A percentile compares a stretch with the other conserved stretches of the same genome.
Evolutionary conservation across 306 rosid genomes (phyloP).

Genomic region (Parietaria judaica): DNA sequence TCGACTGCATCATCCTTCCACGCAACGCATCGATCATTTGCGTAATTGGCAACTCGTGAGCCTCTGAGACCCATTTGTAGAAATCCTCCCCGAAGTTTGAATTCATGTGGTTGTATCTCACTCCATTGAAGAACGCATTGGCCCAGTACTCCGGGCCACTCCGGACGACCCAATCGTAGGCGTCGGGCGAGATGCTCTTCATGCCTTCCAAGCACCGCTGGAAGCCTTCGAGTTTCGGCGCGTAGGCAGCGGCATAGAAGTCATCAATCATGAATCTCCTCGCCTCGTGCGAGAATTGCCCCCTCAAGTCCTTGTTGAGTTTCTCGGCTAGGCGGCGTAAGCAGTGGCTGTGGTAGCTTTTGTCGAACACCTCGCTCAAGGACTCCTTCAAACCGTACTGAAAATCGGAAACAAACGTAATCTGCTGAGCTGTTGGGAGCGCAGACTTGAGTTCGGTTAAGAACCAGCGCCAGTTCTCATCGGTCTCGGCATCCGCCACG

Average conservation of each 20-base stretch:
- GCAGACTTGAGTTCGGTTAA: conserved; percentile 62
- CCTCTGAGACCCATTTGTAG: conserved; percentile 87
- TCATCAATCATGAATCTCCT: conserved; percentile 90
- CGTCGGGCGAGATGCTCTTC: conserved; percentile 86
- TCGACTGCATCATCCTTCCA: conserved; percentile 81
- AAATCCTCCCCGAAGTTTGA: conserved; percentile 79
- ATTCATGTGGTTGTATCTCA: conserved; percentile 67
- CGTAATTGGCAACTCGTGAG: conserved; percentile 89
- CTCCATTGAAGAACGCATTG: conserved; percentile 70
- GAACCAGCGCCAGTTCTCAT: conserved; percentile 94
- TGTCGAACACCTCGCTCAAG: conserved; percentile 60
- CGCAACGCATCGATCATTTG: conserved; percentile 84
- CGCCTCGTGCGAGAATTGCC: conserved; percentile 94
- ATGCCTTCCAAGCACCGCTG: conserved; percentile 59
- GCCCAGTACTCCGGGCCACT: conserved; percentile 92
- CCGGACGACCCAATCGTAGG: conserved; percentile 74
- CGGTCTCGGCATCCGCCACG: conserved; percentile 76
- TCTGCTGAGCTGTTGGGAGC: conserved; percentile 42
- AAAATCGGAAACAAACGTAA: conserved; percentile 82
- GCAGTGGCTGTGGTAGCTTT: conserved; percentile 70
- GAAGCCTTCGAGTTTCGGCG: conserved; percentile 61
- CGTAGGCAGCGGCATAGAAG: conserved; percentile 75
- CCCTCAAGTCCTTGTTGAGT: conserved; percentile 86
- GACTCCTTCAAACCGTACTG: conserved; percentile 63
- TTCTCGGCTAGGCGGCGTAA: conserved; percentile 83